These are phyloP conservation scores for Pythium aristosporum DNA, from an alignment of 352 stramenopile genomes.

Conservation along the genomic window DNA sequence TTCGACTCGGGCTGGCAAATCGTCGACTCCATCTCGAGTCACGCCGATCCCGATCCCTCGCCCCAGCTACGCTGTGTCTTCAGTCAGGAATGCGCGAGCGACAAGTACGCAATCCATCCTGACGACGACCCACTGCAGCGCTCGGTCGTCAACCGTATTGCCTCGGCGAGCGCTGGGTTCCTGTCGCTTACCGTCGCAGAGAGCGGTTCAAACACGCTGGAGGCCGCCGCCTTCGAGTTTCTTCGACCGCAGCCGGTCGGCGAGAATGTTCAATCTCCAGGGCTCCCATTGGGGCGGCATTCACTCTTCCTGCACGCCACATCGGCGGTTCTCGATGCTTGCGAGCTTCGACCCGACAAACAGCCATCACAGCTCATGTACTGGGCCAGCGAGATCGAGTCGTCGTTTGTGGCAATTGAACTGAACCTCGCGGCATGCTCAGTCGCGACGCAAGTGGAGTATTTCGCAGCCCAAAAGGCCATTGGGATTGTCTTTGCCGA, in stretches of 20 bases:
- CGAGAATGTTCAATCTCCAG: not conserved
- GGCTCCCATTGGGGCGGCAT: constrained; percentile 45
- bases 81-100: constrained; percentile 38
- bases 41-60: constrained; percentile 29
- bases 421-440: constrained; percentile 36
- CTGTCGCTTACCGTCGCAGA: constrained; percentile 51
- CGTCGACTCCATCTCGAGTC: constrained; percentile 34
- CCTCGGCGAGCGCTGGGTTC: constrained; percentile 48
- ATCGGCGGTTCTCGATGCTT: constrained; percentile 33
- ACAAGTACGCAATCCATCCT: constrained; percentile 49
- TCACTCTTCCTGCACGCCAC: constrained; percentile 34
- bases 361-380: constrained; percentile 23
- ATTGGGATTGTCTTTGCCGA: constrained; percentile 54
- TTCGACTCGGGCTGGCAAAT: constrained; percentile 51
- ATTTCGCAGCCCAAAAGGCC: constrained; percentile 35
- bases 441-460: constrained; percentile 41
- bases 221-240: constrained; percentile 42
- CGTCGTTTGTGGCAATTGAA: constrained; percentile 33
- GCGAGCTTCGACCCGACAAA: constrained; percentile 29
- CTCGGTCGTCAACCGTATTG: constrained; percentile 41
- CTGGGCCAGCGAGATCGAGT: constrained; percentile 22
- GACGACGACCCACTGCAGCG: constrained; percentile 34
- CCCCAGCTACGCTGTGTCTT: constrained; percentile 61
- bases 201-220: constrained; percentile 32
- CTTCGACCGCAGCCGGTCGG: constrained; percentile 11